Base-by-base conservation (phyloP, 768 basidiomycete genomes). In the Trametes maxima region DNA sequence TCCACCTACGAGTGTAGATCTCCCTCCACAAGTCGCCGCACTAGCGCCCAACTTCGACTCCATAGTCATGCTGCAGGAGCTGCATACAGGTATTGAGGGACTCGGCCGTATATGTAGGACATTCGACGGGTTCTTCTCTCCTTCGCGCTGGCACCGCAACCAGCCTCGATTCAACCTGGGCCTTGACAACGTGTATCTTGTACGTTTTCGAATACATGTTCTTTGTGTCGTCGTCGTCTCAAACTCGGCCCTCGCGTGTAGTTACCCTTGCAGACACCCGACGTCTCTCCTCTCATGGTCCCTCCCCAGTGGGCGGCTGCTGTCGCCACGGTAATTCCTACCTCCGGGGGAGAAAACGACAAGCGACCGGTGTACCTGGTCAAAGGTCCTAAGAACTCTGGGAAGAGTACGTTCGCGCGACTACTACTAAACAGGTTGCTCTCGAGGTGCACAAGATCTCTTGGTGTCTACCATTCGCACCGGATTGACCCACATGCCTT, bases 361-460 rank as follows among this genome's bases (percentile, higher is more conserved):
- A 16, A 52, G 25, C 54, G 69, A 22, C 70, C 76, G 0, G 75
- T 88, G 0, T 87, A 79, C 62, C 69, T 97, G 2, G 80, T 98
- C 21, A 92, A 88, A 69, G 96, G 96, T 0, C 83, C 91, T 0
- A 95, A 92, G 73, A 87, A 91, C 51, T 81, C 85, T 8, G 95
- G 96, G 0, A 99, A 99, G 73, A 96, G 94, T 62, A 93, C 92
- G 0, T 89, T 98, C 68, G 85, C 90, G 0, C 78, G 90, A 55
- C 84, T 85, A 1, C 70, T 93, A 14, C 70, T 90, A 16, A 97
- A 97, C 69, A 77, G 76, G 13, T 76, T 99, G 33, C 71, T 90
- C 25, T 74, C 70, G 35, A 77, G 78, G 88, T 92, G 59, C 59
- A 79, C 72, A 61, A 12, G 22, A n/a, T 36, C 28, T 45, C 25